Base-by-base conservation (phyloP, 345 rosid genomes). In the Salix viminalis region DNA sequence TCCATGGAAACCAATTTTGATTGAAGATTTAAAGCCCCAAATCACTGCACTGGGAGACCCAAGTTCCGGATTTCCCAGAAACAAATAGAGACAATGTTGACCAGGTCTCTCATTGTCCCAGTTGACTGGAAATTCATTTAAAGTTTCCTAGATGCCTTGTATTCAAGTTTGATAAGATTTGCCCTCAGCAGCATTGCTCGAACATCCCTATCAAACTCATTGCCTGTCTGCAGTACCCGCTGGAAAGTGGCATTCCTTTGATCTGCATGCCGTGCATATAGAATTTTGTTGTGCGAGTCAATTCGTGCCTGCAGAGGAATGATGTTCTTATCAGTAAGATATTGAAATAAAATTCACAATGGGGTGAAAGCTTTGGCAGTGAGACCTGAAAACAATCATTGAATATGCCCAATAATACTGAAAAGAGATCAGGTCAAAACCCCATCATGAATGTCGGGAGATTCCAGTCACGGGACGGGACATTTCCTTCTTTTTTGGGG, bases 161-260 rank as follows among this genome's bases (percentile, higher is more conserved):
- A 89, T 24, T 96, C 99, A 74, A 90, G 88, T 84, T 90, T 91
- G 56, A 96, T 88, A 65, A 96, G 97, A 83, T 88, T 94, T 54
- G 94, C 87, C 85, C 99, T 87, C 73, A 96, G 84, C 69, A 96
- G 77, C 99, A 94, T 96, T 50, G 94, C 88, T 81, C 90, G 88
- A 48, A 88, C 96, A 86, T 96, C 98, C 82, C 83, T 80, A 80
- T 96, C 99, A 80, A 94, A 94, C 75, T 96, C 98, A 32, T 76
- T 74, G 78, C 99, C 99, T 67, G 97, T 96, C 84, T 94, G 98
- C 81, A 96, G 77, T 32, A 94, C 99, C 73, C 92, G 91, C 67
- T 96, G 98, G 86, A 94, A 94, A 15, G 99, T 96, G 32, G 92
- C 89, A 62, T 91, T 94, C 85, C 99, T 90, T 79, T 96, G 99